A percentile compares a stretch with the other conserved stretches of the same genome.
Conservation (phyloP, 805 yeast species). For the Pichia eremophila region DNA sequence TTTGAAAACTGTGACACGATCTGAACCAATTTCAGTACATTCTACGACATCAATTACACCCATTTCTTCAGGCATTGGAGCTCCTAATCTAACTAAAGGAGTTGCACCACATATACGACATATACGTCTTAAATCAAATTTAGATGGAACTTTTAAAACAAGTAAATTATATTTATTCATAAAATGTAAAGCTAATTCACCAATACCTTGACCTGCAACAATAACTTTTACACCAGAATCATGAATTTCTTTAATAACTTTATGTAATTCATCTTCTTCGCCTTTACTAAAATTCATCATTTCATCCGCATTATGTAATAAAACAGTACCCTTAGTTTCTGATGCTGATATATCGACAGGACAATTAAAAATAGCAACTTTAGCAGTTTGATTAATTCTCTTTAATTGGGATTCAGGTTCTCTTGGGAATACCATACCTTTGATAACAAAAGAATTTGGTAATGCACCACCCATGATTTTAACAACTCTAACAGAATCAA, state of each 20-base stretch:
- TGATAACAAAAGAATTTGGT: conserved; percentile 64
- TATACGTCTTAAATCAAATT: conserved; percentile 87
- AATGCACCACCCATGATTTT: conserved; percentile 91
- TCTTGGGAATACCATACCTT: conserved; percentile 97
- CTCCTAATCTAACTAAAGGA: conserved; percentile 87
- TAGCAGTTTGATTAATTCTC: conserved; percentile 49
- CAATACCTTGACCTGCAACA: conserved; percentile 89
- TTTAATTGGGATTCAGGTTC: conserved; percentile 93
- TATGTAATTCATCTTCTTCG: conserved; percentile 89
- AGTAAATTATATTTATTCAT: conserved; percentile 78
- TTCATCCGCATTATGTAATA: conserved; percentile 91
- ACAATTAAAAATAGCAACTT: conserved; percentile 87
- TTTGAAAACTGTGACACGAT: conserved; percentile 87
- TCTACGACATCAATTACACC: conserved; percentile 83
- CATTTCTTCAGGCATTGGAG: conserved; percentile 91
- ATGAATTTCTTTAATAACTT: conserved; percentile 68
- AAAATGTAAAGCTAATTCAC: conserved; percentile 89
- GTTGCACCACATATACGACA: conserved; percentile 97
- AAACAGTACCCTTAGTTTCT: conserved; percentile 97
- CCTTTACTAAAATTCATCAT: conserved; percentile 95
- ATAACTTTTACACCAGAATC: conserved; percentile 83
- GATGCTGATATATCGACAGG: conserved; percentile 93
- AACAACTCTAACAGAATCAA: conserved; percentile 90
- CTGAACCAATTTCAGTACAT: conserved; percentile 93
- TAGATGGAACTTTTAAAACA: conserved; percentile 83